Base-by-base conservation (phyloP, 1,284 basidiomycete species). In the Boletus albobrunnescens region DNA sequence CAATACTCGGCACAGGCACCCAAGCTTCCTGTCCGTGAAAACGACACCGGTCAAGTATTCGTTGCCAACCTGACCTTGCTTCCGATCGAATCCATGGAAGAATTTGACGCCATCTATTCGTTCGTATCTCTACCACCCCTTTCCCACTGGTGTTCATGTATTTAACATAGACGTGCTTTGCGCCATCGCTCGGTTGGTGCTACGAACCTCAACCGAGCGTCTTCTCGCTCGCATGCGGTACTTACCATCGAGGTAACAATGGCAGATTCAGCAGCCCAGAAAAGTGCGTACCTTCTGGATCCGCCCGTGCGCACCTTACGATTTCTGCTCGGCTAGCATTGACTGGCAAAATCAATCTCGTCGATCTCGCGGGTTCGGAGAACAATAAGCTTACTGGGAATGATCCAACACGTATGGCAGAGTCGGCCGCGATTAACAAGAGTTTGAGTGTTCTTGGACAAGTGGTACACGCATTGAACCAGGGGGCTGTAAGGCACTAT, bases 341-440 rank as follows among this genome's bases (percentile, higher is more conserved):
- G 37, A 76, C 73, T 1, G 87, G 89, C 5, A 90, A 87, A 64
- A 82, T 92, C 52, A 89, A 90, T 54, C 75, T 92, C 3, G 87
- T 91, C 11, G 90, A 93, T 67, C 74, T 93, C 14, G 90, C 91
- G 12, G 91, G 90, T 11, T 89, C 86, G 0, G 90, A 93, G 69
- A 91, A 91, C 59, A 92, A 91, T 64, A 92, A 90, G 76, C 72
- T 86, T 32, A 91, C 90, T 2, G 90, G 90, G 8, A 92, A 92
- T 54, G 85, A 91, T 59, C 69, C 79, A 2, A 81, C 77, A 13
- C 78, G 91, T 2, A 89, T 92, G 84, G 79, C 81, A 1, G 84
- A 93, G 68, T 88, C 85, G 4, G 69, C 85, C 1, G 87, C 88
- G 6, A 93, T 93, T 64, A 93, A 93, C 67, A 89, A 87, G 60